Evolutionary conservation across 148 eudicot genomes (phyloP).

Genomic region (Pharnaceum exiguum): DNA sequence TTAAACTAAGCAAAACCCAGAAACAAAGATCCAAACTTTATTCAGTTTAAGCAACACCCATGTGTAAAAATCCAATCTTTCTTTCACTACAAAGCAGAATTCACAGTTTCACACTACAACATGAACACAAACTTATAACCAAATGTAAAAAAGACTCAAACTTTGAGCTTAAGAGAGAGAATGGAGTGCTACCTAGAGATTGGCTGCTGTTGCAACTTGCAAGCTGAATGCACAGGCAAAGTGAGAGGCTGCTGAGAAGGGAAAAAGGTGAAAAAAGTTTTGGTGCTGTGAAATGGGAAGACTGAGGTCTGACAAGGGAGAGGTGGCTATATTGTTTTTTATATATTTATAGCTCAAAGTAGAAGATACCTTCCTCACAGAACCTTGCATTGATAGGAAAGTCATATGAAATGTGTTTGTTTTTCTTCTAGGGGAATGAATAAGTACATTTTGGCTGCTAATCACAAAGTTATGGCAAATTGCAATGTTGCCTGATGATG

Average conservation of each 20-base stretch:
- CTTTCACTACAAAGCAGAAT: too few relatives aligned
- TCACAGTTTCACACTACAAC: too few relatives aligned
- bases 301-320: not conserved
- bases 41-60: not conserved
- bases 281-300: slow-evolving; percentile 6
- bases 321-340: not conserved
- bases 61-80: too few relatives aligned
- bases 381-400: not conserved
- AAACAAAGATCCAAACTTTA: slow-evolving; percentile 3
- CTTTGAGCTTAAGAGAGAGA: not conserved
- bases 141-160: not conserved
- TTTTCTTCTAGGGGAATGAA: too few relatives aligned
- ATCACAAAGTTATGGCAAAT: too few relatives aligned
- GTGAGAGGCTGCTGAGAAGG: not conserved
- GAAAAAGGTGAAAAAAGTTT: not conserved
- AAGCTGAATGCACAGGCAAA: not conserved
- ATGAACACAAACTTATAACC: not conserved
- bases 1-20: not conserved
- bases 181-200: slow-evolving; percentile 11
- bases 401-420: slow-evolving; percentile 7
- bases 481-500: not conserved
- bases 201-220: not conserved
- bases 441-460: too few relatives aligned
- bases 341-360: not conserved
- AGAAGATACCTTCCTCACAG: not conserved